phyloP scores from a whole-genome alignment of 345 rosid species.

The Citrus australasica region DNA sequence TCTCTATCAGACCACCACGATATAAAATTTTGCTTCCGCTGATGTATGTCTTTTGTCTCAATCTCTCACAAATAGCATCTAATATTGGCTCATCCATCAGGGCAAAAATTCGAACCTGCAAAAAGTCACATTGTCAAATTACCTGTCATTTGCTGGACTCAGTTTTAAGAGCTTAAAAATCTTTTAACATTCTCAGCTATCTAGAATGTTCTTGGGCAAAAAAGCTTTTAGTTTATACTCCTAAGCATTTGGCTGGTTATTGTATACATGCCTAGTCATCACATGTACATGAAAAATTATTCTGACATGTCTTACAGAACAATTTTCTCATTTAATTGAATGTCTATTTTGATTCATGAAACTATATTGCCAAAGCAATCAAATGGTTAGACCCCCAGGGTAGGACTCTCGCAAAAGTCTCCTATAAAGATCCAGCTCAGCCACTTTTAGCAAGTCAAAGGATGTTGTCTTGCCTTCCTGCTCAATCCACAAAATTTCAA shows the following conservation, averaged over 20 bases:
- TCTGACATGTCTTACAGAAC: background rate
- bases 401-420: background rate
- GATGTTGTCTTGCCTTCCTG: background rate
- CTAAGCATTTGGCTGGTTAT: background rate
- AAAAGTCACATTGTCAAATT: conserved; percentile 2
- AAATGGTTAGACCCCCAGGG: background rate
- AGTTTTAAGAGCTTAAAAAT: background rate
- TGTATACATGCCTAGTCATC: background rate
- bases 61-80: conserved; percentile 72
- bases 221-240: background rate
- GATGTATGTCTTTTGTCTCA: conserved; percentile 69
- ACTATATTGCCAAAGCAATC: background rate
- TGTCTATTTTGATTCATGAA: background rate
- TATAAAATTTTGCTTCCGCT: conserved; percentile 54
- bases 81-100: conserved; percentile 65
- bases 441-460: background rate
- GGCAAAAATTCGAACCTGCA: conserved; percentile 73
- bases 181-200: background rate
- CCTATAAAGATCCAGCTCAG: background rate
- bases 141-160: background rate
- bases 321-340: background rate
- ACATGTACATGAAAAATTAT: no score
- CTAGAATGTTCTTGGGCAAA: background rate
- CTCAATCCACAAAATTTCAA: background rate
- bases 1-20: conserved; percentile 57